These are phyloP conservation scores for Bombardia bombarda DNA, from an alignment of 495 filamentous ascomycete genomes.

Conservation along the genomic window DNA sequence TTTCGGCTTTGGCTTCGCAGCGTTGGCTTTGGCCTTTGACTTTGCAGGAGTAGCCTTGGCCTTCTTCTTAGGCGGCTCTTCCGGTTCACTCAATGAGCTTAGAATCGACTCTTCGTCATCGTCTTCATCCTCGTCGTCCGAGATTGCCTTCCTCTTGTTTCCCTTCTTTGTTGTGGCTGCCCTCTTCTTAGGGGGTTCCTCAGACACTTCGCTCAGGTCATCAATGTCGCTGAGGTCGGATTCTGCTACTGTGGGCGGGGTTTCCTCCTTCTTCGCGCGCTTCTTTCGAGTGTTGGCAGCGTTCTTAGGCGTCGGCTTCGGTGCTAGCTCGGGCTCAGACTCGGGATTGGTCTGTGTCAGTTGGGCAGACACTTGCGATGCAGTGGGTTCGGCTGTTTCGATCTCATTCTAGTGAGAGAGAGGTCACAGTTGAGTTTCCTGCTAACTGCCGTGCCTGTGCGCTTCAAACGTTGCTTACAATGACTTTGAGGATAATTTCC, in stretches of 20 bases:
- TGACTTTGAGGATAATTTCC: conserved; percentile 56
- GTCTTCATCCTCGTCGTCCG: conserved; percentile 31
- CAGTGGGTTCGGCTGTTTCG: background rate
- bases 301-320: conserved; percentile 10
- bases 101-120: conserved; percentile 24
- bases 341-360: conserved; percentile 7
- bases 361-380: too few species aligned
- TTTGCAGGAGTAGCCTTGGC: conserved; percentile 1
- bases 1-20: conserved; percentile 2
- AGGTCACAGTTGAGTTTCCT: background rate
- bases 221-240: conserved; percentile 13
- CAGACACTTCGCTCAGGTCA: conserved; percentile 11
- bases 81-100: background rate
- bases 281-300: conserved; percentile 14
- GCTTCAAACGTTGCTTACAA: too few species aligned
- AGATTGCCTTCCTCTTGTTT: conserved; percentile 22
- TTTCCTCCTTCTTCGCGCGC: conserved; percentile 25
- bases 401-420: conserved; percentile 4
- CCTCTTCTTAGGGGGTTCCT: conserved; percentile 19
- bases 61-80: conserved; percentile 8
- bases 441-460: background rate
- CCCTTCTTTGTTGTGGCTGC: conserved; percentile 21
- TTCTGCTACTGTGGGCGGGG: conserved; percentile 17
- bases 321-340: background rate
- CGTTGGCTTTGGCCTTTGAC: background rate